Conservation (phyloP, 441 rosid genomes). For the Adansonia grandidieri region DNA sequence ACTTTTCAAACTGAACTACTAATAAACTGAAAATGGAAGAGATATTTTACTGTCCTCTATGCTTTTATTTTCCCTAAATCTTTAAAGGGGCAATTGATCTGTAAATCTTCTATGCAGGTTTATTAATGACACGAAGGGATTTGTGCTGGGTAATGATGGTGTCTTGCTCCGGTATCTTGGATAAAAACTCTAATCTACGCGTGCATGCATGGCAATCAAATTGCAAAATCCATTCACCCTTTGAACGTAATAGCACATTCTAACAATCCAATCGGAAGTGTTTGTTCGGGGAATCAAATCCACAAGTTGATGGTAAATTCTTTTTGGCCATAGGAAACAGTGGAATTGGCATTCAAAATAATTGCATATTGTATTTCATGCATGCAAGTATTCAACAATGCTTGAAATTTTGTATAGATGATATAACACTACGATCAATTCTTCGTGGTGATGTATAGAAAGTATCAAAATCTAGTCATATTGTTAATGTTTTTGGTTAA, state of each 20-base stretch:
- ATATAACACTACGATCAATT: too few species aligned
- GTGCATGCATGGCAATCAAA: conserved; percentile 30
- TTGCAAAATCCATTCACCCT: conserved; percentile 10
- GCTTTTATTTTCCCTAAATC: not conserved
- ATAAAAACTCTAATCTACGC: conserved; percentile 32
- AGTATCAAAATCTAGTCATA: too few species aligned
- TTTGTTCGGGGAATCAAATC: not conserved
- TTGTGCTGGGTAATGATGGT: conserved; percentile 87
- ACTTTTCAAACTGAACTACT: not conserved
- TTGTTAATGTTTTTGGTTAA: too few species aligned
- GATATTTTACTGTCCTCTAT: not conserved
- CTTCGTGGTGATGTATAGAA: too few species aligned
- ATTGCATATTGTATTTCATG: too few species aligned
- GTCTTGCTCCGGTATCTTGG: conserved; percentile 95
- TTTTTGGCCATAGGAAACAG: not conserved
- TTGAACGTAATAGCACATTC: conserved; percentile 17
- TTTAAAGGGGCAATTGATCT: not conserved
- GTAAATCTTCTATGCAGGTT: conserved; percentile 50
- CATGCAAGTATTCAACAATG: too few species aligned
- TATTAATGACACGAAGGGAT: conserved; percentile 79
- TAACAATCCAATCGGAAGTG: not conserved
- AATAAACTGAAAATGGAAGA: not conserved
- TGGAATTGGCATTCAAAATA: not conserved
- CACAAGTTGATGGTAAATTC: not conserved
- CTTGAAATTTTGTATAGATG: too few species aligned